Percentiles rank a stretch among this genome's conserved stretches.
phyloP scores from a whole-genome alignment of 257 asterid genomes.

The Nicotiana undulata region DNA sequence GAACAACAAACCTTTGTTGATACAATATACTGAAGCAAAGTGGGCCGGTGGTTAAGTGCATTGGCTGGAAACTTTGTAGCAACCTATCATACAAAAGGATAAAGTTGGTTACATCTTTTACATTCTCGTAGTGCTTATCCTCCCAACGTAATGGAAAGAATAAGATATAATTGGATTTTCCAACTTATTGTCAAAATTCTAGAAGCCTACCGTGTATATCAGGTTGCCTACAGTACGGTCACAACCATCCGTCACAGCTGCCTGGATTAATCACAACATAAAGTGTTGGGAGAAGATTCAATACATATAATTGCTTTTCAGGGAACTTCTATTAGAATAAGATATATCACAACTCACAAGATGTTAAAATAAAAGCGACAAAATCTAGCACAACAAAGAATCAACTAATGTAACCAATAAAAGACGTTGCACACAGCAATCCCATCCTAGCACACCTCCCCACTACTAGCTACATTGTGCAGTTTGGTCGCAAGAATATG shows the following conservation, averaged over 20 bases:
- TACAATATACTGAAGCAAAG: conserved; percentile 54
- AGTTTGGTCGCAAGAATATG: background rate
- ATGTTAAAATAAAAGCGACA: background rate
- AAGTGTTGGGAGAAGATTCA: background rate
- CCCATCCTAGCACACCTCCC: background rate
- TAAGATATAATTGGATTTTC: background rate
- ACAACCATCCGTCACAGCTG: conserved; percentile 67
- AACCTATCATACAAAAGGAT: conserved; percentile 37
- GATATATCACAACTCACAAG: background rate
- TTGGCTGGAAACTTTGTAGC: conserved; percentile 80
- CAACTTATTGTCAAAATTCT: background rate
- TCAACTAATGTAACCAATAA: background rate
- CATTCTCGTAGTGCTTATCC: background rate
- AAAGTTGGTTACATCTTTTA: background rate
- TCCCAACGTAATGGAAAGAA: background rate
- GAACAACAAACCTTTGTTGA: conserved; percentile 49
- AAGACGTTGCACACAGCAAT: background rate
- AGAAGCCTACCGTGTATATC: conserved; percentile 58
- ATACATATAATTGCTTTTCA: background rate
- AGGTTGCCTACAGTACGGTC: conserved; percentile 78
- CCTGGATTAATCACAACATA: conserved; percentile 35
- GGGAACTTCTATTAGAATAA: background rate
- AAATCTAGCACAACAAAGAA: background rate
- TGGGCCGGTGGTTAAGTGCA: conserved; percentile 79
- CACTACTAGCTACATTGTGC: background rate